phyloP scores from a whole-genome alignment of 495 filamentous ascomycete genomes.

The Penicillium ucsense region DNA sequence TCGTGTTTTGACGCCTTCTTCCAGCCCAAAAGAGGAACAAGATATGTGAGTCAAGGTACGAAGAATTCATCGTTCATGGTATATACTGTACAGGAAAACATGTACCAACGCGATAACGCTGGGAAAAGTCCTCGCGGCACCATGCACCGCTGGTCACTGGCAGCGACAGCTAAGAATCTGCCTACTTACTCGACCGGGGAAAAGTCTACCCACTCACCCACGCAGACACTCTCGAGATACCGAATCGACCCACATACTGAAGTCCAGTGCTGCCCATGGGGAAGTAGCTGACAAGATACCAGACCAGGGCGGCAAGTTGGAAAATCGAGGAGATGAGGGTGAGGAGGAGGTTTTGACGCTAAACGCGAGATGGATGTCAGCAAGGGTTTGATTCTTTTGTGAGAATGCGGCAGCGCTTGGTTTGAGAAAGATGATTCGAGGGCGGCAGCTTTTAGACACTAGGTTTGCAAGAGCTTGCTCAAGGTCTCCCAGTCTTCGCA shows the following conservation, averaged over 20 bases:
- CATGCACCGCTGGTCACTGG: no score
- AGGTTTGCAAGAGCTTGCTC: no score
- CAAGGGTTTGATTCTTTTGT: background rate
- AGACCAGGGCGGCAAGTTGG: slow-evolving; percentile 73
- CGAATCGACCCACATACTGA: slow-evolving; percentile 77
- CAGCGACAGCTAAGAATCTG: background rate
- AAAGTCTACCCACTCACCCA: slow-evolving; percentile 74
- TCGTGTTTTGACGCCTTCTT: no score
- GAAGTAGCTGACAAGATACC: slow-evolving; percentile 97
- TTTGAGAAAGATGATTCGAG: background rate
- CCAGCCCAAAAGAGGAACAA: no score
- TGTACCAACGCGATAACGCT: no score
- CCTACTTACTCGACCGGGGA: background rate
- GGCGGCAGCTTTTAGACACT: background rate
- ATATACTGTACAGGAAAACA: no score
- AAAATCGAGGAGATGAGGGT: slow-evolving; percentile 74
- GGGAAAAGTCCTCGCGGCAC: no score
- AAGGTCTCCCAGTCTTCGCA: no score
- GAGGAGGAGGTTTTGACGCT: slow-evolving; percentile 73
- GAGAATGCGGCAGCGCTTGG: background rate
- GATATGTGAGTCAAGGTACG: no score
- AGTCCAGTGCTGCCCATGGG: slow-evolving; percentile 89
- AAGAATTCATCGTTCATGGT: no score
- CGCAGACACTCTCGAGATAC: slow-evolving; percentile 68
- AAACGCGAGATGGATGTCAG: slow-evolving; percentile 46